Base-by-base conservation (phyloP, 1,284 basidiomycete genomes). In the Malassezia psittaci region DNA sequence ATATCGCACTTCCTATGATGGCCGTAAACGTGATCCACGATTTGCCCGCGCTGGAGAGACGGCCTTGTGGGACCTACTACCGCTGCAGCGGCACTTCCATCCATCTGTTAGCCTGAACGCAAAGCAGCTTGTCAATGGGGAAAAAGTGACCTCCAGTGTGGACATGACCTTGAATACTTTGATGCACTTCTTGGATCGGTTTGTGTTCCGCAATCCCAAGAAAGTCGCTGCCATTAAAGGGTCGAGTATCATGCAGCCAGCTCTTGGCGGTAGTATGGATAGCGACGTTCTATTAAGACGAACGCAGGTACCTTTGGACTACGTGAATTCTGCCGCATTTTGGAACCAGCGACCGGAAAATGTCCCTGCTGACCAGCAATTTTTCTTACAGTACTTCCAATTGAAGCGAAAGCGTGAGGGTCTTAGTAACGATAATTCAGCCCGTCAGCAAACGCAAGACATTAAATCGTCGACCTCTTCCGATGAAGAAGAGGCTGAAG, bases 131-230 rank as follows among this genome's bases (percentile, higher is more conserved):
- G 79, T 96, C 44, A 72, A 78, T 1, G 82, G 81, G 4, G 79
- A 77, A 29, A 75, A 76, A 5, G 69, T 96, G 34, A 88, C 87
- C 0, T 85, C 87, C 16, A 85, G 83, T 8, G 81, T 89, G 0
- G 91, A 98, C 74, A 84, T 98, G 51, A 85, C 87, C 10, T 83
- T 90, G 55, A 90, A 96, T 78, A 93, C 90, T 0, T 82, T 96
- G 16, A 85, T 88, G 1, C 89, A 89, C 66, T 93, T 94, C 80
- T 80, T 93, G 34, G 90, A 93, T 69, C 79, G 83, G 24, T 85
- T 86, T 76, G 87, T 96, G 32, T 96, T 90, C 79, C 88, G 90
- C 73, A 96, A 96, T 75, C 86, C 91, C 2, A 98, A 96, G 79
- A 88, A 91, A 77, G 72, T 82, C 3, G 72, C 77, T 11, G 86